Base-by-base conservation (phyloP, 163 green algal genomes). In the Volvox carteri region DNA sequence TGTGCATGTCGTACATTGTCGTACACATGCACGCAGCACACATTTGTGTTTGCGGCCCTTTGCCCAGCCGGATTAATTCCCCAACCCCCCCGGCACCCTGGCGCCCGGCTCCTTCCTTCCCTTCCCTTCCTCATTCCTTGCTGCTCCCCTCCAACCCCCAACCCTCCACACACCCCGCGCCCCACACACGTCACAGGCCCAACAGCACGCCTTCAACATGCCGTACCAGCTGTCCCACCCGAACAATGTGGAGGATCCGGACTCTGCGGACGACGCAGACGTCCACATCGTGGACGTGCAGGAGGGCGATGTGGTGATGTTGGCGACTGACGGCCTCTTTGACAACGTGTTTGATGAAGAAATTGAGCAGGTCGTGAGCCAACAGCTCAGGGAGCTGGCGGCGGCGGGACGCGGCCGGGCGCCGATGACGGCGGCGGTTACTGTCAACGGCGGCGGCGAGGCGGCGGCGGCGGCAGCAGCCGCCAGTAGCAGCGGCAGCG, bases 301-400 rank as follows among this genome's bases (percentile, higher is more conserved):
- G 84, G 56, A 88, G 54, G 41, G 89, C 16, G 84, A 89, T 42
- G 83, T 97, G 0, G 46, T 97, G 39, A 85, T 97, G 21, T 33
- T 96, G n/a, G 96, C 92, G 78, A 95, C 92, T 0, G 96, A 98
- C 79, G 96, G 96, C 62, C 90, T 98, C 39, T 97, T 96, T 44
- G 96, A 98, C 92, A 98, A 98, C 91, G 85, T 98, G 52, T 98
- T 95, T 91, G 93, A 97, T 68, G 85, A 96, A 18, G 92, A 98
- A 86, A 67, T 98, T 28, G 78, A 92, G 16, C 37, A 87, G 50
- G 77, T 96, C 4, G 90, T 97, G 42, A 33, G 52, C 16, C 70
- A 80, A 25, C 70, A 91, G 33, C 76, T 93, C 54, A 37, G 60
- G n/a, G 89, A 87, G 65, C 65, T 87, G 33, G 67, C 81, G 35